These are phyloP conservation scores for Omphalea diandra DNA, from an alignment of 441 rosid genomes.

Conservation along the genomic window DNA sequence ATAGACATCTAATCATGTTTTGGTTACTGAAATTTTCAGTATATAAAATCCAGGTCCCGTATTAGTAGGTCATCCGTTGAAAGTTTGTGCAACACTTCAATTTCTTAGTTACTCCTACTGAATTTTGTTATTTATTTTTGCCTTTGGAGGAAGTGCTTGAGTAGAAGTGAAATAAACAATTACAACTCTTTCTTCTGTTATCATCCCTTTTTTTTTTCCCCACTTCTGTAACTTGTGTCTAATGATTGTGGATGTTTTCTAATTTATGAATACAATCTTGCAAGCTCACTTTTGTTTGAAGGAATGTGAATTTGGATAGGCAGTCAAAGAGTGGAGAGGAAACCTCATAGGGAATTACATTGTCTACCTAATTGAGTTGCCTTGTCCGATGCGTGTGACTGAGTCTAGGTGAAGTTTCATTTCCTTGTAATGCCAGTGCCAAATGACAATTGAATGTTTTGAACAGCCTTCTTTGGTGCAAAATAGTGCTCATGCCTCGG, in stretches of 20 bases:
- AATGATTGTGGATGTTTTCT: no score
- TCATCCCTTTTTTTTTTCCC: not conserved
- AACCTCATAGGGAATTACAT: not conserved
- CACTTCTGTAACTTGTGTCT: no score
- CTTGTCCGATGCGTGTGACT: not conserved
- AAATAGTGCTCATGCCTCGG: slow-evolving; percentile 31
- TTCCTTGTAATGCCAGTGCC: slow-evolving; percentile 35
- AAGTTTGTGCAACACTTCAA: not conserved
- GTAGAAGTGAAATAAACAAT: not conserved
- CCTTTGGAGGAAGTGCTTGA: not conserved
- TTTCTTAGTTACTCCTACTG: not conserved
- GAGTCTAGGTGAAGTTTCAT: not conserved
- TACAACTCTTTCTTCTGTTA: not conserved
- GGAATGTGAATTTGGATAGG: no score
- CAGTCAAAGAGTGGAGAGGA: slow-evolving; percentile 1
- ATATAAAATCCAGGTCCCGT: not conserved
- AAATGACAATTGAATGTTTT: slow-evolving; percentile 27
- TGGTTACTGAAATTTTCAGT: not conserved
- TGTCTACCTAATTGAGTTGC: slow-evolving; percentile 6
- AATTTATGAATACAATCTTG: no score
- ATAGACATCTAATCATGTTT: not conserved
- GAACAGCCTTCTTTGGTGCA: slow-evolving; percentile 37
- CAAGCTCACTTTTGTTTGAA: no score
- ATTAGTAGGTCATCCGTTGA: not conserved
- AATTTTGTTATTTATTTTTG: not conserved